Percentiles rank a stretch among this genome's conserved stretches.
phyloP scores from a whole-genome alignment of 495 filamentous ascomycete genomes.

The Penicillium flavigenum region DNA sequence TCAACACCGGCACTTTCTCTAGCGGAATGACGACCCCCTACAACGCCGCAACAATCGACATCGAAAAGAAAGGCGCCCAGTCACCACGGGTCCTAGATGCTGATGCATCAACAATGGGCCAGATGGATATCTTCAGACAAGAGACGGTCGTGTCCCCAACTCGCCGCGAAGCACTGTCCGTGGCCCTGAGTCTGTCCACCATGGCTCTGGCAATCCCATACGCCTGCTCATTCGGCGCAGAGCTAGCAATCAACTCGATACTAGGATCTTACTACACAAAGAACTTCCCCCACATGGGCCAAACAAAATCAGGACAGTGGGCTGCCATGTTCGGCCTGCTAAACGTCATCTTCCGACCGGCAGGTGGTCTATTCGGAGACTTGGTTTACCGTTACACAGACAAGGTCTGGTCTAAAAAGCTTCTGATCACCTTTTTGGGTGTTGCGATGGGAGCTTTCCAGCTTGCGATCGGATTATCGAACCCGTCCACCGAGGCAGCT shows the following conservation, averaged over 20 bases:
- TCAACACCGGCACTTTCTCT: slow-evolving; percentile 41
- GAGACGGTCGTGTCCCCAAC: slow-evolving; percentile 63
- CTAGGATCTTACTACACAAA: slow-evolving; percentile 75
- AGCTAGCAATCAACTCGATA: slow-evolving; percentile 82
- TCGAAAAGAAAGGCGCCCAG: slow-evolving; percentile 43
- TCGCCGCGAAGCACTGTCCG: slow-evolving; percentile 54
- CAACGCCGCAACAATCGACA: slow-evolving; percentile 42
- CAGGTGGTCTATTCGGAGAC: slow-evolving; percentile 73
- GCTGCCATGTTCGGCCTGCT: slow-evolving; percentile 91
- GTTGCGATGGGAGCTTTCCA: slow-evolving; percentile 65
- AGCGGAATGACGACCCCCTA: slow-evolving; percentile 35
- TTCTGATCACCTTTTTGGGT: slow-evolving; percentile 61
- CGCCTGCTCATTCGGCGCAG: slow-evolving; percentile 81
- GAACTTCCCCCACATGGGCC: slow-evolving; percentile 72
- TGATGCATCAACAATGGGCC: slow-evolving; percentile 53
- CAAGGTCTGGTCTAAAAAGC: slow-evolving; percentile 74
- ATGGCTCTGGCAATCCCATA: slow-evolving; percentile 69
- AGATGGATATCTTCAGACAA: slow-evolving; percentile 57
- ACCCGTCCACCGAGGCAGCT: slow-evolving; percentile 56
- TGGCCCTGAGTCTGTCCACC: slow-evolving; percentile 65
- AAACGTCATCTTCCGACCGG: slow-evolving; percentile 72
- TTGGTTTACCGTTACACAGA: slow-evolving; percentile 63
- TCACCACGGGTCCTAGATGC: slow-evolving; percentile 39
- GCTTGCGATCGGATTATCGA: slow-evolving; percentile 65
- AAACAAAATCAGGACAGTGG: slow-evolving; percentile 72